These are phyloP conservation scores for Neurospora sp. DNA, from an alignment of 2,329 filamentous ascomycete species.

Conservation along the genomic window DNA sequence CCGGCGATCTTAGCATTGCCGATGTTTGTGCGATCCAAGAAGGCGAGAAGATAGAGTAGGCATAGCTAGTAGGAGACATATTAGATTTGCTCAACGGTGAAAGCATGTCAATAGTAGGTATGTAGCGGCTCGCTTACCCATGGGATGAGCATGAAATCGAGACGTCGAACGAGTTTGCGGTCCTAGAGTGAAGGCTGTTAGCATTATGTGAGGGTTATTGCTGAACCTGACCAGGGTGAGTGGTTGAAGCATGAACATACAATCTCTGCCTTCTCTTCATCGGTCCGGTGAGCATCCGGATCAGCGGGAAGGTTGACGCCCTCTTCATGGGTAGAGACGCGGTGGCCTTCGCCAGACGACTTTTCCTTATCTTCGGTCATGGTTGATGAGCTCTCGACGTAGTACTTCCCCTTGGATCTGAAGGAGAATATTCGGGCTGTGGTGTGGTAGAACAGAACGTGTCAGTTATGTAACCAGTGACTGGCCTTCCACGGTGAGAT, in stretches of 20 bases:
- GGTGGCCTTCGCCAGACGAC: slow-evolving; percentile 10
- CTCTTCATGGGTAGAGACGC: slow-evolving; percentile 12
- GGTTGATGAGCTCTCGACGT: slow-evolving; percentile 7
- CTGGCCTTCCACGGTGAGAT: neutral
- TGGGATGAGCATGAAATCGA: slow-evolving; percentile 26
- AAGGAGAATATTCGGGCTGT: neutral
- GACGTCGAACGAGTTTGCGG: slow-evolving; percentile 22
- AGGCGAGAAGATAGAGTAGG: slow-evolving; percentile 64
- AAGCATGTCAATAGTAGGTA: neutral
- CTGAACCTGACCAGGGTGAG: neutral
- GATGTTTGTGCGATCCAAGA: slow-evolving; percentile 70
- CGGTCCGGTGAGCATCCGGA: slow-evolving; percentile 23
- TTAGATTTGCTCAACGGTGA: neutral
- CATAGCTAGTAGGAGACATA: slow-evolving; percentile 40
- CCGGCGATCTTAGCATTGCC: slow-evolving; percentile 57
- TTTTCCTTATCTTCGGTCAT: slow-evolving; percentile 14
- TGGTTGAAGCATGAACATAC: slow-evolving; percentile 7
- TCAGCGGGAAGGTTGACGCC: slow-evolving; percentile 19
- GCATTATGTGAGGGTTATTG: neutral
- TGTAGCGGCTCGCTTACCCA: slow-evolving; percentile 20
- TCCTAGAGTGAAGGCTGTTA: slow-evolving; percentile 18
- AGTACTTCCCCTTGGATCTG: slow-evolving; percentile 4
- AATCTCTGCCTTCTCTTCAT: slow-evolving; percentile 19
- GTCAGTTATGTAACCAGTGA: neutral
- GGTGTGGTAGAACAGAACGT: neutral